These are phyloP conservation scores for Dactylellina cionopaga DNA, from an alignment of 2,329 filamentous ascomycete species.

Conservation along the genomic window DNA sequence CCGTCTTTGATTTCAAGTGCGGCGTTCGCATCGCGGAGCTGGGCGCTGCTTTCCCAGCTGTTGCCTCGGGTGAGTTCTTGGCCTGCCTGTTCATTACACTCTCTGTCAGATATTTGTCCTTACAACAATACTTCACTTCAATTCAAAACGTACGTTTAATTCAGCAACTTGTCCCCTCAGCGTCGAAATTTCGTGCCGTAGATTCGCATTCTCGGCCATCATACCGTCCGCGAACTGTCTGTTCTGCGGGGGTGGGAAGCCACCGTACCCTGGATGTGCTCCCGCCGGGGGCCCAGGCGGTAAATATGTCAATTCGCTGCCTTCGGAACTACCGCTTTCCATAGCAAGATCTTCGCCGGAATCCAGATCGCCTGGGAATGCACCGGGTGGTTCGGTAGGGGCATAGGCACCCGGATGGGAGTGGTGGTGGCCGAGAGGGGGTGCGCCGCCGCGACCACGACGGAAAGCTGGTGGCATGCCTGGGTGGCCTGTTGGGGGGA, in stretches of 20 bases:
- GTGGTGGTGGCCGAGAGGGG: slow-evolving; percentile 41
- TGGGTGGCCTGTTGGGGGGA: slow-evolving; percentile 21
- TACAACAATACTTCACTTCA: neutral
- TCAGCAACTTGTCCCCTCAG: slow-evolving; percentile 30
- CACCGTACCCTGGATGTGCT: slow-evolving; percentile 19
- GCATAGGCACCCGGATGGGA: slow-evolving; percentile 41
- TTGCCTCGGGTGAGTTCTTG: slow-evolving; percentile 29
- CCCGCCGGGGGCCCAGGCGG: slow-evolving; percentile 23
- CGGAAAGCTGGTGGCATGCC: slow-evolving; percentile 22
- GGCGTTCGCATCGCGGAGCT: slow-evolving; percentile 25
- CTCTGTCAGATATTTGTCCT: neutral
- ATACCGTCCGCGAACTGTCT: slow-evolving; percentile 20
- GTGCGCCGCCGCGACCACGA: slow-evolving; percentile 22
- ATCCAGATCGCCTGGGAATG: slow-evolving; percentile 39
- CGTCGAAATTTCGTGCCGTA: slow-evolving; percentile 15
- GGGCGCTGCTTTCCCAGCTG: slow-evolving; percentile 29
- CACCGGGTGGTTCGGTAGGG: slow-evolving; percentile 36
- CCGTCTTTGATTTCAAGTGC: slow-evolving; percentile 40
- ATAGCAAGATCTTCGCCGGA: slow-evolving; percentile 45
- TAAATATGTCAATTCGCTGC: slow-evolving; percentile 30
- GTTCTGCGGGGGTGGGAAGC: slow-evolving; percentile 27
- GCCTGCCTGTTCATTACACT: slow-evolving; percentile 18
- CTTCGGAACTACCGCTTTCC: slow-evolving; percentile 49
- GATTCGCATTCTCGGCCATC: slow-evolving; percentile 34
- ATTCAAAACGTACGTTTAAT: slow-evolving; percentile 10